Percentiles rank a stretch among this genome's conserved stretches.
These are phyloP conservation scores for Pichia insulana DNA, from an alignment of 805 yeast species.

Conservation along the genomic window DNA sequence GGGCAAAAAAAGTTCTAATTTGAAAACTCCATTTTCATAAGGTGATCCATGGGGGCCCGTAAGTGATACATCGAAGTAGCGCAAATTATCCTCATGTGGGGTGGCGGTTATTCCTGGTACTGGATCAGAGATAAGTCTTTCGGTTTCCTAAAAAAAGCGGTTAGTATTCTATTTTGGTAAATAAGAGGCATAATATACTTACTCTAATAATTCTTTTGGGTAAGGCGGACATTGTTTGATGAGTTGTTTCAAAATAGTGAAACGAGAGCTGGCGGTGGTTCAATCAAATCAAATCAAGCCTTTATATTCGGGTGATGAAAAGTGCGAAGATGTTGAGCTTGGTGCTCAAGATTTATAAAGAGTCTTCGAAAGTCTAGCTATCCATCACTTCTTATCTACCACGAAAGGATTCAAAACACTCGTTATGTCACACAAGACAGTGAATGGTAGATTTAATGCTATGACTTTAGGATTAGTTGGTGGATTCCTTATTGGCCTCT, in stretches of 20 bases:
- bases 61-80: slow-evolving; percentile 86
- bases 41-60: slow-evolving; percentile 91
- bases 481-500: slow-evolving; percentile 24
- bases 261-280: too few relatives aligned
- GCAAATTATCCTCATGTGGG: slow-evolving; percentile 89
- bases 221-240: slow-evolving; percentile 38
- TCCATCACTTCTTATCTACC: too few relatives aligned
- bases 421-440: slow-evolving; percentile 17
- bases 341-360: neutral
- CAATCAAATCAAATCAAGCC: too few relatives aligned
- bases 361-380: too few relatives aligned
- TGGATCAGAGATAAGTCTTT: slow-evolving; percentile 84
- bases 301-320: too few relatives aligned
- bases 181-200: slow-evolving; percentile 19
- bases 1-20: slow-evolving; percentile 80
- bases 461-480: slow-evolving; percentile 19
- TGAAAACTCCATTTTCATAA: slow-evolving; percentile 72
- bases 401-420: too few relatives aligned
- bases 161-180: neutral
- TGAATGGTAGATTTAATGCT: slow-evolving; percentile 24
- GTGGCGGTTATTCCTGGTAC: slow-evolving; percentile 91
- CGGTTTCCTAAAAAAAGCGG: slow-evolving; percentile 60
- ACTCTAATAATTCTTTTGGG: slow-evolving; percentile 91
- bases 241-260: too few relatives aligned
- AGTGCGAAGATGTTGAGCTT: neutral